A percentile compares a stretch with the other conserved stretches of the same genome.
These are phyloP conservation scores for Viola pubescens DNA, from an alignment of 441 rosid genomes.

Conservation along the genomic window DNA sequence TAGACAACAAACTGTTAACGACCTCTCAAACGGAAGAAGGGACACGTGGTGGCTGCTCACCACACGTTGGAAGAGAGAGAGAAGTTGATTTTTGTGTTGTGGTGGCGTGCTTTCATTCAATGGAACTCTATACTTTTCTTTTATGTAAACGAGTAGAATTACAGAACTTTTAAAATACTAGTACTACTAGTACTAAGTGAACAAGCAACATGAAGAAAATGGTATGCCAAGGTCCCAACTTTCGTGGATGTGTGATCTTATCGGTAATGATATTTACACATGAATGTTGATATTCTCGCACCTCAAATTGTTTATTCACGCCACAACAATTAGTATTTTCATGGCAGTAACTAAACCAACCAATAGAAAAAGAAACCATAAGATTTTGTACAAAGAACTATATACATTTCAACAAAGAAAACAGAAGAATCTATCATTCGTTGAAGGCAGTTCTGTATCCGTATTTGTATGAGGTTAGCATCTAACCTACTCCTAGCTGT, in stretches of 20 bases:
- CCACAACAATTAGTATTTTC: neutral
- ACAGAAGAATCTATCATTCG: neutral
- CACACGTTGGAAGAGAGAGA: constrained; percentile 10
- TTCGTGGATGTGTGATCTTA: too few relatives aligned
- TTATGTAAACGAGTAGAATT: too few relatives aligned
- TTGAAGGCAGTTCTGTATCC: constrained; percentile 11
- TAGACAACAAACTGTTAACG: constrained; percentile 18
- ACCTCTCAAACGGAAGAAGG: constrained; percentile 22
- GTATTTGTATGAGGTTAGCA: constrained; percentile 20
- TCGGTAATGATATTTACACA: too few relatives aligned
- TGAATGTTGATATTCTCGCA: too few relatives aligned
- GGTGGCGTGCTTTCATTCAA: neutral
- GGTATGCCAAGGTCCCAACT: too few relatives aligned
- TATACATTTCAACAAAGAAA: neutral
- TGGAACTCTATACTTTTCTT: constrained; percentile 8
- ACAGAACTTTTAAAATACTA: too few relatives aligned
- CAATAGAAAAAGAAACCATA: neutral
- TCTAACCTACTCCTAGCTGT: constrained; percentile 7
- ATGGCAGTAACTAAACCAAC: neutral
- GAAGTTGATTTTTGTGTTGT: constrained; percentile 5
- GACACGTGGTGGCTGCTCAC: constrained; percentile 32
- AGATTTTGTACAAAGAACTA: neutral
- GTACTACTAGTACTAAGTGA: too few relatives aligned
- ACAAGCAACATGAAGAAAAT: too few relatives aligned
- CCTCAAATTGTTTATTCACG: too few relatives aligned